Percentiles rank a stretch among this genome's conserved stretches.
These are phyloP conservation scores for Pythium apleroticum DNA, from an alignment of 352 stramenopile genomes.

Conservation along the genomic window DNA sequence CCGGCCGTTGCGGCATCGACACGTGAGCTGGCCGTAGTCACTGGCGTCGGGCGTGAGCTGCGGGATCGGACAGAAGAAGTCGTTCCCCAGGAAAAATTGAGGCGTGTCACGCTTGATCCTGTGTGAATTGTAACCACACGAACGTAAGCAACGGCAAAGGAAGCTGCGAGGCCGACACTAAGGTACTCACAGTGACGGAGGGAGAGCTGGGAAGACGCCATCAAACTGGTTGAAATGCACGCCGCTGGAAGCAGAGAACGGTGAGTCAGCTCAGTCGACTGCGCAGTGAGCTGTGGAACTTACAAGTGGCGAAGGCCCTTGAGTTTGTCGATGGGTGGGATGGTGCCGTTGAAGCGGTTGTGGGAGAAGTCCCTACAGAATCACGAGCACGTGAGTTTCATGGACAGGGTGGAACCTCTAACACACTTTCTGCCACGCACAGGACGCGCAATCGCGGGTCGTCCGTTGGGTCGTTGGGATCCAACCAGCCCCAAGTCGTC, in stretches of 20 bases:
- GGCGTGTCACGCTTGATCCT: constrained; percentile 1
- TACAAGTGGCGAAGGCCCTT: constrained; percentile 52
- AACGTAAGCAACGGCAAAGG: not conserved
- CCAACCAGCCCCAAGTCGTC: constrained; percentile 40
- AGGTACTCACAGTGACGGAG: constrained; percentile 23
- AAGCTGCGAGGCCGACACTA: not conserved
- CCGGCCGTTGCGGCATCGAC: constrained; percentile 18
- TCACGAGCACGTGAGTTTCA: not conserved
- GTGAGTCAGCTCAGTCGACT: not conserved
- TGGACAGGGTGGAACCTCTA: not conserved
- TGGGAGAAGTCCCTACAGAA: constrained; percentile 43
- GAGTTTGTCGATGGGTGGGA: constrained; percentile 48
- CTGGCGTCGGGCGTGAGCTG: constrained; percentile 6
- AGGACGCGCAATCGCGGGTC: constrained; percentile 40
- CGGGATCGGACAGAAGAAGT: constrained; percentile 27
- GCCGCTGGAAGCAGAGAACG: constrained; percentile 9
- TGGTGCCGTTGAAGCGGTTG: constrained; percentile 40
- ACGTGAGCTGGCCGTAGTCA: constrained; percentile 19
- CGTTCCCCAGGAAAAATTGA: constrained; percentile 26
- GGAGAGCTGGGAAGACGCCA: constrained; percentile 14
- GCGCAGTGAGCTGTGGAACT: constrained; percentile 2
- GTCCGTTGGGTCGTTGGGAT: constrained; percentile 54
- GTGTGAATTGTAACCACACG: not conserved
- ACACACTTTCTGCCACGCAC: constrained; percentile 28
- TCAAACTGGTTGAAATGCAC: constrained; percentile 23